Evolutionary conservation across 208 protist species (phyloP).

Genomic region (Blastocrithidia nonstop): DNA sequence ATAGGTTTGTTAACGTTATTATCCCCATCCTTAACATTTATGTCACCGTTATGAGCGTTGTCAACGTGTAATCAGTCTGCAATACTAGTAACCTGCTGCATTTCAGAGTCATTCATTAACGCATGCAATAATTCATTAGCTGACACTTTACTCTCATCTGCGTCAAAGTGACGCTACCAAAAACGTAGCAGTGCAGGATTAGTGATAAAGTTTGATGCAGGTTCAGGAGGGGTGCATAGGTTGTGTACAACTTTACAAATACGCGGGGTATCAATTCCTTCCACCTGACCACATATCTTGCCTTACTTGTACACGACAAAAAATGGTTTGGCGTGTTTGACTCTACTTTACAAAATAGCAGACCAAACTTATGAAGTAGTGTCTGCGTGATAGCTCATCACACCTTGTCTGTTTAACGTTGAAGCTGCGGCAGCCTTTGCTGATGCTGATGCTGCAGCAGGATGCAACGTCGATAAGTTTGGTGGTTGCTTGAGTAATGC

Average conservation of each 20-base stretch:
- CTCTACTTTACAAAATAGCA: slow-evolving; percentile 29
- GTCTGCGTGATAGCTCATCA: slow-evolving; percentile 34
- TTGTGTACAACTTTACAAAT: slow-evolving; percentile 60
- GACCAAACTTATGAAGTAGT: slow-evolving; percentile 49
- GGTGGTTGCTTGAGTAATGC: too few species aligned
- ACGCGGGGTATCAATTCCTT: slow-evolving; percentile 77
- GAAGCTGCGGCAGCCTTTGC: too few species aligned
- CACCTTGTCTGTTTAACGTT: slow-evolving; percentile 8
- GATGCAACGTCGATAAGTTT: too few species aligned
- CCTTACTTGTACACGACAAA: slow-evolving; percentile 85
- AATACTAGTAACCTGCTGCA: too few species aligned
- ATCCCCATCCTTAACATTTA: too few species aligned
- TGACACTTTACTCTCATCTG: slow-evolving; percentile 58
- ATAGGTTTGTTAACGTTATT: too few species aligned
- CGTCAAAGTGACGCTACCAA: slow-evolving; percentile 55
- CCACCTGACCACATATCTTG: slow-evolving; percentile 32
- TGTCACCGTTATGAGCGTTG: too few species aligned
- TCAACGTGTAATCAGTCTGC: too few species aligned
- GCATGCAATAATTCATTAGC: too few species aligned
- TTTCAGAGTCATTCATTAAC: too few species aligned
- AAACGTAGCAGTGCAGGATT: slow-evolving; percentile 48
- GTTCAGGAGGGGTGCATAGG: slow-evolving; percentile 58
- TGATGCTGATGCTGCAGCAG: too few species aligned
- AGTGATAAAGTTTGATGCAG: slow-evolving; percentile 54
- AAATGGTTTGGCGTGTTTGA: slow-evolving; percentile 70